These are phyloP conservation scores for Centella asiatica DNA, from an alignment of 129 eudicot genomes.

Conservation along the genomic window DNA sequence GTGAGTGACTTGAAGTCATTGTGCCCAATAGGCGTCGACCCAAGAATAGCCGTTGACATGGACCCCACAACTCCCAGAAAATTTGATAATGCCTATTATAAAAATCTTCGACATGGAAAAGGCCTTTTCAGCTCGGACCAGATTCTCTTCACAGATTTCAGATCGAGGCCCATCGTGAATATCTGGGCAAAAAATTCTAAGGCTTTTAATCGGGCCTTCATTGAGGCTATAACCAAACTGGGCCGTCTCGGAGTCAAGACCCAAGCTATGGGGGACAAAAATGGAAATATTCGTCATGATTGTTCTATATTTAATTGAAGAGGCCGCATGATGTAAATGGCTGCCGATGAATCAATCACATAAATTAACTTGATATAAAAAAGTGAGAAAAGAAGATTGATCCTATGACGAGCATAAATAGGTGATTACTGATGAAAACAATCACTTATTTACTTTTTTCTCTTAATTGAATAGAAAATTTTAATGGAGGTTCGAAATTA, in stretches of 20 bases:
- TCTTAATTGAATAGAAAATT: too few species aligned
- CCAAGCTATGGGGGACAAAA: conserved; percentile 20
- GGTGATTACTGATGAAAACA: too few species aligned
- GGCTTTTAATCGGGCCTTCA: conserved; percentile 50
- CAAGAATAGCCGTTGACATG: conserved; percentile 60
- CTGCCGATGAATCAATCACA: too few species aligned
- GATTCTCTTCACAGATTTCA: conserved; percentile 56
- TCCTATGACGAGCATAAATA: too few species aligned
- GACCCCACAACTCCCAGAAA: conserved; percentile 61
- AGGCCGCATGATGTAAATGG: too few species aligned
- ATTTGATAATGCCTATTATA: conserved; percentile 65
- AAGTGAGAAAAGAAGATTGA: too few species aligned
- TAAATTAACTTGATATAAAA: too few species aligned
- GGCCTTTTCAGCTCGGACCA: conserved; percentile 90
- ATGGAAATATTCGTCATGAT: conserved; percentile 67
- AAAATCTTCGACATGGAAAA: conserved; percentile 58
- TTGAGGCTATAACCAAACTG: conserved; percentile 61
- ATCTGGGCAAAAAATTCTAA: conserved; percentile 41
- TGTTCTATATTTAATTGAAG: conserved; percentile 54
- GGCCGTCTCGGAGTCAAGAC: conserved; percentile 85
- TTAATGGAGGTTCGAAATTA: too few species aligned
- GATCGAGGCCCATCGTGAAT: conserved; percentile 51
- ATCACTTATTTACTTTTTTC: too few species aligned
- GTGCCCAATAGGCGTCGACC: conserved; percentile 79
- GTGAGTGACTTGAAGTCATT: conserved; percentile 48